phyloP scores from a whole-genome alignment of 2,329 filamentous ascomycete species.

The Neofusicoccum sp. region DNA sequence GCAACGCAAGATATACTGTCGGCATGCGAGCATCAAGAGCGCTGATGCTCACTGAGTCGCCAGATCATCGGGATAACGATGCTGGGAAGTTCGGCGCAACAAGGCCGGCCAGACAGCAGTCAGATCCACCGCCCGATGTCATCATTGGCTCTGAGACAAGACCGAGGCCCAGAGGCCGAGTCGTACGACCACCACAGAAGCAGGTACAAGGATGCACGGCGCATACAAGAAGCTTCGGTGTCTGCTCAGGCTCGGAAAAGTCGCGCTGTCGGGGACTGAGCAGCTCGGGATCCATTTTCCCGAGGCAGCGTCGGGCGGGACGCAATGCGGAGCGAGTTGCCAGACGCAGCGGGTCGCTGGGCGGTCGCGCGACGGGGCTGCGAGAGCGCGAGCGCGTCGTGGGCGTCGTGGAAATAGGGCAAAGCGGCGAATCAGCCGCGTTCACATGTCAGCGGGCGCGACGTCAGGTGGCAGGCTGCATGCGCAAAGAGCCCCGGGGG shows the following conservation, averaged over 20 bases:
- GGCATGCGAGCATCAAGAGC: too few relatives aligned
- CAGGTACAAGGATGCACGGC: background rate
- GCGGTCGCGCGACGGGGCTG: background rate
- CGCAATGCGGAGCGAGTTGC: constrained; percentile 2
- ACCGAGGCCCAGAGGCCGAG: background rate
- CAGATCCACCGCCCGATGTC: constrained; percentile 7
- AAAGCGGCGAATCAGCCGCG: constrained; percentile 1
- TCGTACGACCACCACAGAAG: background rate
- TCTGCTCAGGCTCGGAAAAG: constrained; percentile 2
- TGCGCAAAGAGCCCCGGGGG: background rate
- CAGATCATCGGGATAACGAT: too few relatives aligned
- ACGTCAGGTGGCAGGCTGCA: constrained; percentile 10
- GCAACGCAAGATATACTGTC: too few relatives aligned
- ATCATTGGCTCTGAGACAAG: background rate
- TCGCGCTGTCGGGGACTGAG: constrained; percentile 1
- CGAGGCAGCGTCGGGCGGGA: constrained; percentile 3
- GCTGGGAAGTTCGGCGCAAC: background rate
- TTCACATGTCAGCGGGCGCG: constrained; percentile 13
- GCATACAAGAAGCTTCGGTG: constrained; percentile 1
- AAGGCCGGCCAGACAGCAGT: background rate
- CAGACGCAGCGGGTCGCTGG: background rate
- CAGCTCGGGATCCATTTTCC: constrained; percentile 18
- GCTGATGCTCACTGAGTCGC: too few relatives aligned
- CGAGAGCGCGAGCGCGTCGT: background rate
- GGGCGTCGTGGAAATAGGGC: background rate